Evolutionary conservation across 2,329 filamentous ascomycete genomes (phyloP), one percentile per base, ranked within the genome.

Genomic region (Aspergillus sp.): DNA sequence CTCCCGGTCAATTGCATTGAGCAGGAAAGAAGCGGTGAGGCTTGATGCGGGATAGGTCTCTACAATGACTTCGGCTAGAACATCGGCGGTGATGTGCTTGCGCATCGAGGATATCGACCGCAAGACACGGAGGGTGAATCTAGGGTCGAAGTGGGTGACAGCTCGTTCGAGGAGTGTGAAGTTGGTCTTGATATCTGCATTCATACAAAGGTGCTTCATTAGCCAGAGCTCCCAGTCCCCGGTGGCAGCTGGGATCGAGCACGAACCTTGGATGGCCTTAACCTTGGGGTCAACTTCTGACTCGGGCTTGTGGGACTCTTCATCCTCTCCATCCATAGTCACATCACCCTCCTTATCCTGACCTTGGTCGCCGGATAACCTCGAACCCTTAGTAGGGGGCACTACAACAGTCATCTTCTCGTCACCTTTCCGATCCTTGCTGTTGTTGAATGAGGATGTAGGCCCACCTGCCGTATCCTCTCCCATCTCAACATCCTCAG

Each of bases 81-180:
- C 83, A 56, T 91, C 87, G 46, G 87, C 80, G 10, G 85, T 88
- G 56, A 95, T 78, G 54, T 88, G 83, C 77, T 97, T 97, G 67
- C 93, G 89, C 66, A 97, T 84, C 43, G 90, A 90, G 33, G 93
- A 95, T 72, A 97, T 95, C 58, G 90, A 95, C 60, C 93, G 86
- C 52, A 98, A 81, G 49, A 93, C 93, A 64, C 93, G 83, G 52
- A 98, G 85, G 45, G 91, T 89, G 72, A 96, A 98, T 74, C 93
- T 85, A 47, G 90, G 83, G 71, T 98, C 93, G 68, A 97, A 98
- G 59, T 94, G 82, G 53, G 84, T 78, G 52, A 98, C 91, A 54
- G 90, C 93, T 61, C 90, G 86, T 62, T 96, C 90, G 62, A 98
- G 79, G 53, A 98, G 79, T 41, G 82, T 81, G 65, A 96, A 96